Base-by-base conservation (phyloP, 257 asterid genomes). In the Capsicum rhomboideum region DNA sequence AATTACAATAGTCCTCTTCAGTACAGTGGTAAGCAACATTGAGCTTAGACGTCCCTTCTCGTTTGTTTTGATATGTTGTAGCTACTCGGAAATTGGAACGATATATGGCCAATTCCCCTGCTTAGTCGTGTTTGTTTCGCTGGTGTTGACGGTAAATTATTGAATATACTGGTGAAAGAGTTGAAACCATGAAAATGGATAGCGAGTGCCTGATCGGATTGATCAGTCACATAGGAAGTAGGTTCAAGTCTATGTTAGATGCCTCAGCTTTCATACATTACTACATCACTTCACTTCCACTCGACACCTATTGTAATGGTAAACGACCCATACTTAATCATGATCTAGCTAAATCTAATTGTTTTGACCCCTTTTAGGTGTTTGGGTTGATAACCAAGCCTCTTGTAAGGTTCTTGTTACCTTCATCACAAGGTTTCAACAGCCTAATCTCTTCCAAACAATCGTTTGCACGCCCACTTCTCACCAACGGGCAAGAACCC, bases 361-460 rank as follows among this genome's bases (percentile, higher is more conserved):
- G 2, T 23, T 75, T 61, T 81, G 49, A 34, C 21, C 58, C 17
- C 52, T 80, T 86, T 21, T 23, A 95, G 97, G 96, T 90, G 52
- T 91, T 90, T 20, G 96, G 98, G n/a, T 74, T 89, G 84, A 54
- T 91, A 84, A 95, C 97, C 1, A 95, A 92, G 86, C 95, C 87
- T 59, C 88, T 95, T 8, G 53, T 95, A 69, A 91, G 87, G 88
- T 83, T 84, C 82, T 83, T 93, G 84, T 84, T 90, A 55, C 87
- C 91, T 66, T 79, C 90, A n/a, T 71, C 86, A 18, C 21, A 68
- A n/a, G 84, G 52, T 64, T 64, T 11, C 4, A 37, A 34, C 56
- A 31, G 50, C 0, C 37, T 12, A 4, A 14, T 23, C 72, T 82
- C 84, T 18, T 83, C 92, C 0, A 91, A 90, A 54, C 86, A 17